phyloP scores from a whole-genome alignment of 2,329 filamentous ascomycete species.

The Cryphonectria parasitica region DNA sequence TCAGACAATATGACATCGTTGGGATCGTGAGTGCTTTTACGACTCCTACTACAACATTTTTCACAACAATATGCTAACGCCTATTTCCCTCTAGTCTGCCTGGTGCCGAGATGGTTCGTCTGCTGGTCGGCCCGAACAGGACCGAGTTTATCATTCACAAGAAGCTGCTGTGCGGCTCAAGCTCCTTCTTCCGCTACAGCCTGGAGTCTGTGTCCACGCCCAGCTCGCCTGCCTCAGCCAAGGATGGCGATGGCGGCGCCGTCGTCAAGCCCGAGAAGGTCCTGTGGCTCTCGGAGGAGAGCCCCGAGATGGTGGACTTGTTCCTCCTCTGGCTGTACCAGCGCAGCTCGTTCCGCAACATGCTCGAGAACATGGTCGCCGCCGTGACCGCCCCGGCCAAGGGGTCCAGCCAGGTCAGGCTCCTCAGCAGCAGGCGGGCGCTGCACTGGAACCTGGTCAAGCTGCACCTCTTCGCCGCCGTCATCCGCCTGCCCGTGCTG shows the following conservation, averaged over 20 bases:
- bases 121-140: conserved; percentile 49
- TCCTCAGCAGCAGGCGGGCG: conserved; percentile 38
- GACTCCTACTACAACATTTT: not conserved
- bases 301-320: conserved; percentile 56
- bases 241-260: not conserved
- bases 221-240: conserved; percentile 21
- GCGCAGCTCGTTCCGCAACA: conserved; percentile 45
- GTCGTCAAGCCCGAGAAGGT: conserved; percentile 31
- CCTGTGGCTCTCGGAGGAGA: conserved; percentile 50
- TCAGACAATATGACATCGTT: conserved; percentile 22
- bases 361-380: conserved; percentile 48
- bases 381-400: conserved; percentile 32
- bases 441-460: conserved; percentile 61
- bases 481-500: conserved; percentile 52
- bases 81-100: conserved; percentile 18
- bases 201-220: conserved; percentile 42
- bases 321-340: conserved; percentile 58
- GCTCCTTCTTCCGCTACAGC: conserved; percentile 52
- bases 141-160: conserved; percentile 48
- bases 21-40: conserved; percentile 17
- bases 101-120: conserved; percentile 35
- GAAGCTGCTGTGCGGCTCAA: conserved; percentile 50
- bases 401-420: conserved; percentile 32
- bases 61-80: conserved; percentile 18
- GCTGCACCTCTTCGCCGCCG: conserved; percentile 61